Percentiles rank a stretch among this genome's conserved stretches.
These are phyloP conservation scores for Rhypophila decipiens DNA, from an alignment of 495 filamentous ascomycete species.

Conservation along the genomic window DNA sequence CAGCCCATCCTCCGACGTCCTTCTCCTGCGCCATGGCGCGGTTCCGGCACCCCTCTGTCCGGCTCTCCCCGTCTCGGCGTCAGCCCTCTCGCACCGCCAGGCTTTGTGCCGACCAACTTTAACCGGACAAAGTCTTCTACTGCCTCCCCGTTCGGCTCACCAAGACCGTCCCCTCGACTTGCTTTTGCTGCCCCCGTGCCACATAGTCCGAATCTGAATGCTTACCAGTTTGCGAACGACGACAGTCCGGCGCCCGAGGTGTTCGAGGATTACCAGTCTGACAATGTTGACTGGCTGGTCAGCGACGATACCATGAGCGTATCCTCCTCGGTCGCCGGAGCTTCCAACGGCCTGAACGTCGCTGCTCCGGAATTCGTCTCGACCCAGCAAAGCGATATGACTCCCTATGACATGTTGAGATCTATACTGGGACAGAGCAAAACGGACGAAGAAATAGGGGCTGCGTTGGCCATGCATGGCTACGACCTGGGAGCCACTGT, in stretches of 20 bases:
- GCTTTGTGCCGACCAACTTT: slow-evolving; percentile 71
- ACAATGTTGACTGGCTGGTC: slow-evolving; percentile 94
- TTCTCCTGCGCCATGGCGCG: slow-evolving; percentile 92
- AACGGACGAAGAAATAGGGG: slow-evolving; percentile 89
- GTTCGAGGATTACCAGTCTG: slow-evolving; percentile 86
- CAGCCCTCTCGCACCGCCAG: slow-evolving; percentile 74
- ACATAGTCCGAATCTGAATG: slow-evolving; percentile 87
- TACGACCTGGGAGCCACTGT: slow-evolving; percentile 93
- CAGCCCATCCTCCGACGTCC: slow-evolving; percentile 84
- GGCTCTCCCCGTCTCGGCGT: slow-evolving; percentile 71
- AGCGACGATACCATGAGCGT: slow-evolving; percentile 79
- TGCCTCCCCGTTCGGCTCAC: slow-evolving; percentile 87
- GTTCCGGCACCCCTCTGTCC: slow-evolving; percentile 66
- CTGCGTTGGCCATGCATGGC: slow-evolving; percentile 76
- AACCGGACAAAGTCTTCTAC: slow-evolving; percentile 67
- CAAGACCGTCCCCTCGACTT: slow-evolving; percentile 86
- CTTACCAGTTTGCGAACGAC: slow-evolving; percentile 79
- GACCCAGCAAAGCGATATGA: slow-evolving; percentile 79
- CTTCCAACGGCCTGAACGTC: slow-evolving; percentile 61
- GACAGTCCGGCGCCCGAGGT: slow-evolving; percentile 71
- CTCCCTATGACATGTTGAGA: slow-evolving; percentile 93
- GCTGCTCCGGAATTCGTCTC: slow-evolving; percentile 70
- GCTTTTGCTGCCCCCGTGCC: slow-evolving; percentile 87
- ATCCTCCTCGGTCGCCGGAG: slow-evolving; percentile 64
- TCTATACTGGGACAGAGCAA: slow-evolving; percentile 86